Percentiles rank a stretch among this genome's conserved stretches.
Evolutionary conservation across 805 yeast species (phyloP).

Genomic region (Candida sakaeoensis): DNA sequence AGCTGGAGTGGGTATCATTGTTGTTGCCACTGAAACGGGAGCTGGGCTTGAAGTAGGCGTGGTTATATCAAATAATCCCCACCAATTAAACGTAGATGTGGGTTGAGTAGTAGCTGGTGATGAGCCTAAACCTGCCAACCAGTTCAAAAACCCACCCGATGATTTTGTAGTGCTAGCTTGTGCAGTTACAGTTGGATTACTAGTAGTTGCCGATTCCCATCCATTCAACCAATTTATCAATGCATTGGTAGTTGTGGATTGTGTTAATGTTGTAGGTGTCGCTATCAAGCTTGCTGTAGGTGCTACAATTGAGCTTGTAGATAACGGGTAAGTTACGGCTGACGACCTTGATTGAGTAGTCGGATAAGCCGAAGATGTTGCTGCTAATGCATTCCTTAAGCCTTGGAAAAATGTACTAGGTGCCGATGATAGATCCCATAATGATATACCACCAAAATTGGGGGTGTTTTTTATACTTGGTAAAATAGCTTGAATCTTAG

Average conservation of each 20-base stretch:
- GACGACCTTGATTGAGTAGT: no score
- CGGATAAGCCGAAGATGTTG: background rate
- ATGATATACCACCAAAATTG: constrained; percentile 34
- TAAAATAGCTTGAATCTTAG: constrained; percentile 15
- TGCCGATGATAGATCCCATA: constrained; percentile 37
- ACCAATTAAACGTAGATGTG: constrained; percentile 1
- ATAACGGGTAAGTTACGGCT: no score
- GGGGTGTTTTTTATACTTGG: constrained; percentile 16
- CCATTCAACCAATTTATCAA: background rate
- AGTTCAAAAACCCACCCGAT: background rate
- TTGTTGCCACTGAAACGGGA: background rate
- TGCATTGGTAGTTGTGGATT: background rate
- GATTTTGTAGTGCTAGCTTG: background rate
- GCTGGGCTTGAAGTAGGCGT: background rate
- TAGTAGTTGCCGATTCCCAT: background rate
- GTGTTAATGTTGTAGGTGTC: background rate
- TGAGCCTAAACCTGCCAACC: background rate
- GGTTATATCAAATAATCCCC: constrained; percentile 1
- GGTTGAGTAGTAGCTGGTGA: background rate
- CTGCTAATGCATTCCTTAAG: constrained; percentile 2
- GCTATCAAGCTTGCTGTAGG: no score
- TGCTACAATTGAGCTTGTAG: no score
- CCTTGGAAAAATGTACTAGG: constrained; percentile 2
- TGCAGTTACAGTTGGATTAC: background rate
- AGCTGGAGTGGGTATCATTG: background rate